A percentile compares a stretch with the other conserved stretches of the same genome.
Evolutionary conservation across 1,284 basidiomycete genomes (phyloP).

Genomic region (Agroathelia rolfsii): DNA sequence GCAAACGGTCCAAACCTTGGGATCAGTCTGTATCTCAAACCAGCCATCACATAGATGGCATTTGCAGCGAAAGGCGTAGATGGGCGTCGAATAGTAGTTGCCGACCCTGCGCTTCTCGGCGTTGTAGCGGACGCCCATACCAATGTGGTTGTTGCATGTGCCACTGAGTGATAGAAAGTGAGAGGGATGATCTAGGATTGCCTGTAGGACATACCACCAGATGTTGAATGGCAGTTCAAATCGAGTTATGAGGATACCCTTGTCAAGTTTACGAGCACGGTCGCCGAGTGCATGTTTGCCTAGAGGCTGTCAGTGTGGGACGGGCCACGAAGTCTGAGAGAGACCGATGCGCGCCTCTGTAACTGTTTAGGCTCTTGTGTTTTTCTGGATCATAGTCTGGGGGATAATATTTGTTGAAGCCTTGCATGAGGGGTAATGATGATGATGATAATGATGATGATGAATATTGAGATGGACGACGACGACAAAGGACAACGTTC

Average conservation of each 20-base stretch:
- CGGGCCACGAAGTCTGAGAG: background rate
- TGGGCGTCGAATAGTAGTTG: conserved; percentile 90
- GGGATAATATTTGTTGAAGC: conserved; percentile 90
- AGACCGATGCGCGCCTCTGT: conserved; percentile 42
- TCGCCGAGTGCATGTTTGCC: conserved; percentile 93
- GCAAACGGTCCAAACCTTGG: conserved; percentile 50
- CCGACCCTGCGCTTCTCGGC: conserved; percentile 97
- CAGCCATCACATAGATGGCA: conserved; percentile 88
- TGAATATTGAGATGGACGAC: no score
- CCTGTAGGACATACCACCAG: conserved; percentile 71
- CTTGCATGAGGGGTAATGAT: no score
- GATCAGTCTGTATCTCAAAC: conserved; percentile 98
- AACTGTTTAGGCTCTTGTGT: conserved; percentile 75
- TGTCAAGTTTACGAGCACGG: conserved; percentile 85
- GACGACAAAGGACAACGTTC: no score
- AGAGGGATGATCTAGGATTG: conserved; percentile 1
- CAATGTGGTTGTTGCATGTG: conserved; percentile 88
- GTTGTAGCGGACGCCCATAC: conserved; percentile 97
- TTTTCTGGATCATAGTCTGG: conserved; percentile 83
- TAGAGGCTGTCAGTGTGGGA: conserved; percentile 21
- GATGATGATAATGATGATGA: no score
- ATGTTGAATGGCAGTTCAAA: conserved; percentile 96
- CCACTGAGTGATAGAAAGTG: conserved; percentile 37
- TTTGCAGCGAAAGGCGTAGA: conserved; percentile 93
- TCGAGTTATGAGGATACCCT: conserved; percentile 88